Percentiles rank a stretch among this genome's conserved stretches.
Evolutionary conservation across 148 eudicot genomes (phyloP).

Genomic region (Rhododendron henanense): DNA sequence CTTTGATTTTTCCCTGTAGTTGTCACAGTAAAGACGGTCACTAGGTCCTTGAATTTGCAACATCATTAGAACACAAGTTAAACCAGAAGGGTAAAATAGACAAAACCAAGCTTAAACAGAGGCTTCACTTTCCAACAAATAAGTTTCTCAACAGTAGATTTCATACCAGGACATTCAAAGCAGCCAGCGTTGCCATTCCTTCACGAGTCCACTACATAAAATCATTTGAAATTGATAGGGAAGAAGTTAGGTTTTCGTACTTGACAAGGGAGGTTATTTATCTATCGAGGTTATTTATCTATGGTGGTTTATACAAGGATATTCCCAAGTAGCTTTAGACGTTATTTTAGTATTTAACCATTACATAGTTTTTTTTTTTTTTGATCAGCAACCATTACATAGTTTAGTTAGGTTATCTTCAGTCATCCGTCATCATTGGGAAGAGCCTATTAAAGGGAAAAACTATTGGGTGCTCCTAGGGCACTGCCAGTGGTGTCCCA

Average conservation of each 20-base stretch:
- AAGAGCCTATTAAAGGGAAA: background rate
- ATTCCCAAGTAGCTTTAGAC: background rate
- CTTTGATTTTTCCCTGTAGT: slow-evolving; percentile 78
- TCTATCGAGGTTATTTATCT: no score
- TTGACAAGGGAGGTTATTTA: background rate
- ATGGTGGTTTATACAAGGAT: background rate
- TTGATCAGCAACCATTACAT: no score
- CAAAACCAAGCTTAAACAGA: background rate
- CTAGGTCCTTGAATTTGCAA: background rate
- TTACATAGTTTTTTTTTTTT: no score
- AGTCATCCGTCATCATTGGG: background rate
- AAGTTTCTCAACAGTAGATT: background rate
- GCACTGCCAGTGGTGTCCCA: background rate
- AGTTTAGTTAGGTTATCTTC: background rate
- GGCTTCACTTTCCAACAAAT: background rate
- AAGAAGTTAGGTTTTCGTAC: background rate
- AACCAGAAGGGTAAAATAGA: background rate
- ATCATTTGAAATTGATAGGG: slow-evolving; percentile 10
- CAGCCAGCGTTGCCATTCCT: slow-evolving; percentile 98
- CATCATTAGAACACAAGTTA: background rate
- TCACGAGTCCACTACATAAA: slow-evolving; percentile 94
- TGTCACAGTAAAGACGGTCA: background rate
- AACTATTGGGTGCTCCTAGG: background rate
- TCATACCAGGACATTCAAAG: slow-evolving; percentile 91
- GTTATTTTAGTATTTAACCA: background rate